Base-by-base conservation (phyloP, 2,329 filamentous ascomycete species). In the Ophiosphaerella herpotricha region DNA sequence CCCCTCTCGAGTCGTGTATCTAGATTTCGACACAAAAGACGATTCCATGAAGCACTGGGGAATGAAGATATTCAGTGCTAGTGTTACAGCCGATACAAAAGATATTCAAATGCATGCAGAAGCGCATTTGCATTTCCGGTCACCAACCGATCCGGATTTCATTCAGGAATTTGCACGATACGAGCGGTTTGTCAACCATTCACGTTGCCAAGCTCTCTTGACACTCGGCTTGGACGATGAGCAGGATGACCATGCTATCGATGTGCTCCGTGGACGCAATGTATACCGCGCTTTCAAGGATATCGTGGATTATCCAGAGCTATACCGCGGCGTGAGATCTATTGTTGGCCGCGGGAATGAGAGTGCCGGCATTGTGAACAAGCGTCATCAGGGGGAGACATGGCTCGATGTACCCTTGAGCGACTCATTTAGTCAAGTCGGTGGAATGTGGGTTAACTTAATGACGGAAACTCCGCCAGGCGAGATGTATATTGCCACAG, bases 211-310 rank as follows among this genome's bases (percentile, higher is more conserved):
- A 13, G 50, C 58, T 7, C 24, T 77, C 14, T 52, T 76, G n/a
- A 21, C 62, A 26, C 52, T 38, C 45, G 48, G 39, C 2, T 60
- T 65, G 7, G 63, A 45, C 2, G 70, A 74, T 33, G 71, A 75
- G 8, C 18, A 18, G 18, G 18, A 4, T 18, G 18, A 18, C 4
- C 18, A 18, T 18, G 18, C 18, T 18, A 18, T 18, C 18, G 18
- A 18, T 18, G 60, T 60, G 11, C 43, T 77, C 18, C 65, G 70
- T 34, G 69, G 68, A 2, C 66, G 64, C 7, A 71, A 68, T 50
- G 68, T 78, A 9, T 80, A 79, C 58, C 56, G 59, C 12, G 60
- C 65, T 2, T 75, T 78, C 50, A 47, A 54, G 0, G 58, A 68
- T 0, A 60, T 77, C 12, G 70, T 77, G 13, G 62, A 73, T 41